phyloP scores from a whole-genome alignment of 2,329 filamentous ascomycete species.

The Phyllosticta capitalensis region DNA sequence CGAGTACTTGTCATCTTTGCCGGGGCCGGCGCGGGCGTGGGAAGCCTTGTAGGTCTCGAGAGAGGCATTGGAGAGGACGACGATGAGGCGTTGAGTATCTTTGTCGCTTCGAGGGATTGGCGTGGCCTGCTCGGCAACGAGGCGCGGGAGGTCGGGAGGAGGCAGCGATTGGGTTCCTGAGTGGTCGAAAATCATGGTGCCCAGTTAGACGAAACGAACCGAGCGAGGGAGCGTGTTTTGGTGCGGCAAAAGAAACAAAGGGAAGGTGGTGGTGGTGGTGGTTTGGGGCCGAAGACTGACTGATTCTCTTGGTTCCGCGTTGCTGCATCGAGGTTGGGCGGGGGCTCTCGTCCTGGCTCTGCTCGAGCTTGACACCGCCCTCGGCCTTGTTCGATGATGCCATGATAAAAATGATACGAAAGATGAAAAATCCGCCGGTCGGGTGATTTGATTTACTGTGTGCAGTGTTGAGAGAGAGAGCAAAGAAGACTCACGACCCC shows the following conservation, averaged over 20 bases:
- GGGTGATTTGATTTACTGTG: too few relatives aligned
- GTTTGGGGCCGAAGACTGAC: slow-evolving; percentile 2
- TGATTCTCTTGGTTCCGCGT: slow-evolving; percentile 11
- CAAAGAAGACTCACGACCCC: background rate
- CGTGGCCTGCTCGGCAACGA: slow-evolving; percentile 85
- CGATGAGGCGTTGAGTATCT: slow-evolving; percentile 82
- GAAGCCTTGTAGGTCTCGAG: slow-evolving; percentile 95
- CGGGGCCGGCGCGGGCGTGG: slow-evolving; percentile 55
- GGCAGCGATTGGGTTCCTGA: slow-evolving; percentile 77
- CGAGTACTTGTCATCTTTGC: slow-evolving; percentile 90
- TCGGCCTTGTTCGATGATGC: slow-evolving; percentile 9
- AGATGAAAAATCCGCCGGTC: background rate
- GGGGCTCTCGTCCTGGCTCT: background rate
- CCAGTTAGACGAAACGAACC: background rate
- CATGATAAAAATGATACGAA: background rate
- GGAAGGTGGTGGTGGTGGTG: background rate
- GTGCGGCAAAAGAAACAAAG: background rate
- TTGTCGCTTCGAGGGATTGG: slow-evolving; percentile 82
- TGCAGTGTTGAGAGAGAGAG: background rate
- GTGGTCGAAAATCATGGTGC: background rate
- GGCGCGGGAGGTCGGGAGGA: slow-evolving; percentile 77
- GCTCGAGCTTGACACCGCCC: slow-evolving; percentile 10
- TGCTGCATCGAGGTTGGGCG: slow-evolving; percentile 1
- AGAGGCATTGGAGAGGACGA: slow-evolving; percentile 93
- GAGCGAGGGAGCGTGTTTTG: background rate